Base-by-base conservation (phyloP, 305 asterid species). In the Fraxinus sp. region DNA sequence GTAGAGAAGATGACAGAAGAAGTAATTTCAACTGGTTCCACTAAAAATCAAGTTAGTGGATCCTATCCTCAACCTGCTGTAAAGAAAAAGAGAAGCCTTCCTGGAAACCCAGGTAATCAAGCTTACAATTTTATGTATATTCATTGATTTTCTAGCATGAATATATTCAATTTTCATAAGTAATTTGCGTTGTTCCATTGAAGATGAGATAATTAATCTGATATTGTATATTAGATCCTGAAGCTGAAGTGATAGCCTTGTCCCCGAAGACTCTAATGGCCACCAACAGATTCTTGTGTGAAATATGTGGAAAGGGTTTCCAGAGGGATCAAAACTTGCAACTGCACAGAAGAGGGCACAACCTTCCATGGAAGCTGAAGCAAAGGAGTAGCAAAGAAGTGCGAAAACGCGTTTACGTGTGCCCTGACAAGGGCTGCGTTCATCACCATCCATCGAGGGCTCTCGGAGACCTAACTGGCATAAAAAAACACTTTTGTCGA, bases 231-330 rank as follows among this genome's bases (percentile, higher is more conserved):
- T 10, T 10, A 94, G 98, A 94, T 90, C 97, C 97, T 49, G 95
- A 90, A 82, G 97, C 98, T 0, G 97, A 94, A 84, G 98, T 94
- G 4, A 92, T 94, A 22, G 89, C 97, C 20, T 86, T 93, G 6
- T 94, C 98, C 2, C 98, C 98, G 8, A 90, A 91, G 87, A 92
- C 97, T 41, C 92, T 94, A 80, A 94, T 93, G 98, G 97, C 98
- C 3, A 94, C 96, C 4, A 94, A 94, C 86, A 86, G 98, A 80
- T 94, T 93, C 82, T 9, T 92, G 49, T 94, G 98, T 55, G 98
- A 94, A 76, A 90, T 92, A 86, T 94, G 98, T 55, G 95, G 97
- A 1, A 93, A 94, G 90, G 98, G 98, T 72, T 94, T 94, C 78
- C 97, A 94, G 33, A 90, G 98, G 83, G 98, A 94, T 71, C 97